Conservation (phyloP, 345 rosid genomes). For the Cardamine chenopodiifolia region DNA sequence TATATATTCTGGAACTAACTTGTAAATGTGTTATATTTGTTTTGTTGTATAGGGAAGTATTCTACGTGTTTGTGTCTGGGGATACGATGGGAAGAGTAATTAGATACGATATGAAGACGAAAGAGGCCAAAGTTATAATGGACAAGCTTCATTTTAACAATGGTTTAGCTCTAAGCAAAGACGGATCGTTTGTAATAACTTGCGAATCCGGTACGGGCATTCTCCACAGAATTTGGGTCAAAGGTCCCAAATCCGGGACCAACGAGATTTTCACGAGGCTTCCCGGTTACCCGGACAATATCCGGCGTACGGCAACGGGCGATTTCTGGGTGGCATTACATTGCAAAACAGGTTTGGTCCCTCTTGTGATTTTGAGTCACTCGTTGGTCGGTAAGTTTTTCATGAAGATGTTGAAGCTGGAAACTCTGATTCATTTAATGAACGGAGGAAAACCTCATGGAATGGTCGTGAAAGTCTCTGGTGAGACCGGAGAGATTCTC, state of each 20-base stretch:
- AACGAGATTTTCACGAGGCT: conserved; percentile 50
- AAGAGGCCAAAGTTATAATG: conserved; percentile 40
- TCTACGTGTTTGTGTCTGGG: conserved; percentile 21
- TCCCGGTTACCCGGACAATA: conserved; percentile 63
- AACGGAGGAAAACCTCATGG: conserved; percentile 62
- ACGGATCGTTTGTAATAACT: conserved; percentile 53
- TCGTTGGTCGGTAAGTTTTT: conserved; percentile 45
- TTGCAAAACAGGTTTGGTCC: conserved; percentile 10
- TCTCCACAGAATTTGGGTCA: conserved; percentile 54
- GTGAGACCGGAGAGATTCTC: conserved; percentile 56
- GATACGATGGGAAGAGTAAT: conserved; percentile 34
- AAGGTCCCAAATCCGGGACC: conserved; percentile 46
- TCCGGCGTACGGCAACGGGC: conserved; percentile 46
- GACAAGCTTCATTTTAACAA: conserved; percentile 58
- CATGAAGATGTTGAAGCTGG: conserved; percentile 45
- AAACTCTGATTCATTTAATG: conserved; percentile 47
- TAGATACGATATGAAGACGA: conserved; percentile 37
- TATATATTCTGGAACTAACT: background rate
- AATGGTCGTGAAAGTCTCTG: conserved; percentile 48
- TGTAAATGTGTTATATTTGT: background rate
- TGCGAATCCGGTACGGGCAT: conserved; percentile 44
- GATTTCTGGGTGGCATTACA: conserved; percentile 43
- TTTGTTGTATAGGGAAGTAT: conserved; percentile 48
- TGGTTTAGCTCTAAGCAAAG: conserved; percentile 72
- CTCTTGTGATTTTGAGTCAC: conserved; percentile 41